Conservation (phyloP, 2,329 filamentous ascomycete genomes). For the Golovinomyces cichoracearum region DNA sequence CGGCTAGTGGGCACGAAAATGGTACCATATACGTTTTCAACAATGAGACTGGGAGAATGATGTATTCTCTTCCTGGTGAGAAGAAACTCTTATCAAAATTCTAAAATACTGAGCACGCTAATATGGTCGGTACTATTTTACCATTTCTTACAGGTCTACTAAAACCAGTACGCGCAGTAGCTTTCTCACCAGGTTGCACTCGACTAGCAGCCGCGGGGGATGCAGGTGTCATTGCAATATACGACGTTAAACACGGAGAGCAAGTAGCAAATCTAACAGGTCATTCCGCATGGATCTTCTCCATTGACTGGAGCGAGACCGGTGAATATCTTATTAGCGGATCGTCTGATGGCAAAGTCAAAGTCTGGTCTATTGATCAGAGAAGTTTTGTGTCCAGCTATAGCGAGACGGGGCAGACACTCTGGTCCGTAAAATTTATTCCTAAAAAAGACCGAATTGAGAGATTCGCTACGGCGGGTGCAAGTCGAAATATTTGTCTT, state of each 20-base stretch:
- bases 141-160: constrained; percentile 35
- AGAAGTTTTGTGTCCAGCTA: constrained; percentile 74
- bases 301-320: constrained; percentile 75
- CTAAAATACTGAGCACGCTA: too few species aligned
- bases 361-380: constrained; percentile 80
- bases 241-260: constrained; percentile 77
- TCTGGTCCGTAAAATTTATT: constrained; percentile 71
- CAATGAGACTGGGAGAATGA: constrained; percentile 62
- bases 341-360: constrained; percentile 76
- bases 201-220: constrained; percentile 78
- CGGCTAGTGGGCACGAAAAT: constrained; percentile 78
- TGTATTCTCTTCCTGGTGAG: constrained; percentile 60
- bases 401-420: constrained; percentile 59
- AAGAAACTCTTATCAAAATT: constrained; percentile 2
- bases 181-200: constrained; percentile 67
- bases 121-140: too few species aligned
- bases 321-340: constrained; percentile 79
- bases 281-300: constrained; percentile 68
- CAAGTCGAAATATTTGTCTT: constrained; percentile 50
- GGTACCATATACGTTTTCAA: constrained; percentile 86
- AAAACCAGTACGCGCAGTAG: constrained; percentile 59
- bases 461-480: constrained; percentile 55
- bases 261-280: constrained; percentile 66
- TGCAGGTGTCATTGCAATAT: constrained; percentile 65
- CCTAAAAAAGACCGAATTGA: constrained; percentile 39